phyloP scores from a whole-genome alignment of 2,329 filamentous ascomycete species.

The Chaetomiaceae sp. region DNA sequence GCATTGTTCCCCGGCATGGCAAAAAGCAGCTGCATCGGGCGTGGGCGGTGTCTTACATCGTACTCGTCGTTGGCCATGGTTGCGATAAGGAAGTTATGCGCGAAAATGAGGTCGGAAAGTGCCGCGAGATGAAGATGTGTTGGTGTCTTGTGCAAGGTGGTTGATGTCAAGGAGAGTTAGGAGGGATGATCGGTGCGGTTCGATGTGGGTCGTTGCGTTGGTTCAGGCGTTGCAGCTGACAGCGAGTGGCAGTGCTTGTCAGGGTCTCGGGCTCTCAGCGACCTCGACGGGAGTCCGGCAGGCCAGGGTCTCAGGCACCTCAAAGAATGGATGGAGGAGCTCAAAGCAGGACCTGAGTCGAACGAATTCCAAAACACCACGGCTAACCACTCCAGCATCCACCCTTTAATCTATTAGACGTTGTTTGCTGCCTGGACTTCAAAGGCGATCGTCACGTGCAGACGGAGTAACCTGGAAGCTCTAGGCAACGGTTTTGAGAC shows the following conservation, averaged over 20 bases:
- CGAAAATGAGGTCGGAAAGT: conserved; percentile 27
- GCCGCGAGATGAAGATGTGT: conserved; percentile 24
- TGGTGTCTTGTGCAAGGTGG: conserved; percentile 23
- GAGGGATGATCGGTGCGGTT: conserved; percentile 28
- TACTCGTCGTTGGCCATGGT: conserved; percentile 99
- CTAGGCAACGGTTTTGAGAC: no score
- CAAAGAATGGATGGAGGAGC: no score
- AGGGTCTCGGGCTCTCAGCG: not conserved
- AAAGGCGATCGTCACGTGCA: no score
- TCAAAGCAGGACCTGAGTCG: no score
- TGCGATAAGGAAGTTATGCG: conserved; percentile 33
- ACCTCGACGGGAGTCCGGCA: no score
- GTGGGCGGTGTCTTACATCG: conserved; percentile 65
- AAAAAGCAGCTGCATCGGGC: conserved; percentile 25
- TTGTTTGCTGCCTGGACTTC: no score
- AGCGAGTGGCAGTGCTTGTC: conserved; percentile 19
- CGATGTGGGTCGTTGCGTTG: conserved; percentile 26
- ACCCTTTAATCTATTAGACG: no score
- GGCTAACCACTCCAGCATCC: no score
- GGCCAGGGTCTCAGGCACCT: no score
- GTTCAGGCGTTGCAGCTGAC: conserved; percentile 23
- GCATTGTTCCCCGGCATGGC: conserved; percentile 18
- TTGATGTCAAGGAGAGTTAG: conserved; percentile 26
- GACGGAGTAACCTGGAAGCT: no score
- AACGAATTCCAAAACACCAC: no score